Evolutionary conservation across 2,329 filamentous ascomycete species (phyloP).

Genomic region (Emmonsiellopsis sp.): DNA sequence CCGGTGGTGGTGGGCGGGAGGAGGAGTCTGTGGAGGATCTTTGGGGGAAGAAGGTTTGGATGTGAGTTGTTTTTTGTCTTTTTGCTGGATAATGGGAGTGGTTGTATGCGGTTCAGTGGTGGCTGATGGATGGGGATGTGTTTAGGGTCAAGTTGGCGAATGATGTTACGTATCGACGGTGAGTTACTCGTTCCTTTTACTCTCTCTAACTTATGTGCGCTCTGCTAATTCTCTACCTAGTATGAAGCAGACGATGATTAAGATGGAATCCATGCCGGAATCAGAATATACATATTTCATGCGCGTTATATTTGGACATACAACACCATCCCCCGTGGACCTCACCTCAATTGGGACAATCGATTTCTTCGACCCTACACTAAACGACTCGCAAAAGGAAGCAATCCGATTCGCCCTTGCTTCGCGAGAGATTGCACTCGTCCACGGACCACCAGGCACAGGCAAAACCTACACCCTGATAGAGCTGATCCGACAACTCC

Average conservation of each 20-base stretch:
- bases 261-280: slow-evolving; percentile 46
- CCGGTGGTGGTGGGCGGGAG: slow-evolving; percentile 23
- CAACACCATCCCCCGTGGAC: slow-evolving; percentile 43
- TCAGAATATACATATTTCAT: slow-evolving; percentile 49
- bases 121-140: slow-evolving; percentile 6
- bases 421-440: slow-evolving; percentile 71
- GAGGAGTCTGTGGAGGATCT: slow-evolving; percentile 40
- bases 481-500: slow-evolving; percentile 85
- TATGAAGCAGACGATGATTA: slow-evolving; percentile 56
- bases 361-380: slow-evolving; percentile 44
- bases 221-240: slow-evolving; percentile 21
- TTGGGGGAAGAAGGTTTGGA: slow-evolving; percentile 50
- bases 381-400: slow-evolving; percentile 55
- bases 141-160: slow-evolving; percentile 55
- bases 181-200: slow-evolving; percentile 12
- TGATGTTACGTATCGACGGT: slow-evolving; percentile 56
- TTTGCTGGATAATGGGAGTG: neutral
- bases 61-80: slow-evolving; percentile 38
- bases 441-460: slow-evolving; percentile 91
- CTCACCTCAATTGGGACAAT: slow-evolving; percentile 36
- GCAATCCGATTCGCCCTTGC: slow-evolving; percentile 72
- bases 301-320: slow-evolving; percentile 51
- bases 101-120: neutral
- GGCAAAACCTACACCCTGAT: slow-evolving; percentile 96
- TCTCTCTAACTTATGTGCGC: slow-evolving; percentile 4